Conservation (phyloP, 192 early-diverging fungal genomes). For the Jimgerdemannia lactiflua region DNA sequence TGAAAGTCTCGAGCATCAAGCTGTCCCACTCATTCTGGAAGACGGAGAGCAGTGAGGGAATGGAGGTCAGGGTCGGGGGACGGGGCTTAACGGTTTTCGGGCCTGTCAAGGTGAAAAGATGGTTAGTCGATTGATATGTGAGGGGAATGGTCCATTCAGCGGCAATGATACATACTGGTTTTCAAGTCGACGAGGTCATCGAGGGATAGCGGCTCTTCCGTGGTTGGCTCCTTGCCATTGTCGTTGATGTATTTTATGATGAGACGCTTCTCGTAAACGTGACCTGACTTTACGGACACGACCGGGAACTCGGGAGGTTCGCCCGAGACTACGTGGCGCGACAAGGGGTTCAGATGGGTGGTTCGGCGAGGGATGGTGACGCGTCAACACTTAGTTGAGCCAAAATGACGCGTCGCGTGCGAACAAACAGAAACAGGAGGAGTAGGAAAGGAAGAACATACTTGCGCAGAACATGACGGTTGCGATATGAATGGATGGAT, state of each 20-base stretch:
- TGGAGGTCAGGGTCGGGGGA: conserved; percentile 86
- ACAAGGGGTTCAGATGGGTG: neutral
- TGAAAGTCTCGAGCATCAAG: conserved; percentile 92
- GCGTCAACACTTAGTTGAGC: too few species aligned
- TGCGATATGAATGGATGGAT: neutral
- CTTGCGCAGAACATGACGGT: neutral
- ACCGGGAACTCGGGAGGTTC: conserved; percentile 88
- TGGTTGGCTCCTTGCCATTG: conserved; percentile 78
- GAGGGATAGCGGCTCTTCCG: conserved; percentile 63
- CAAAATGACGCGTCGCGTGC: too few species aligned
- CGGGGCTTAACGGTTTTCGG: conserved; percentile 77
- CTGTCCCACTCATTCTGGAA: conserved; percentile 98
- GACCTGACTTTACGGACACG: conserved; percentile 78
- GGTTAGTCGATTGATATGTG: neutral
- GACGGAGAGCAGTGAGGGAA: conserved; percentile 82
- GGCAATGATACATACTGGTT: conserved; percentile 38
- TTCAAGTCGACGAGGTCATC: conserved; percentile 77
- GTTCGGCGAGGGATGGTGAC: too few species aligned
- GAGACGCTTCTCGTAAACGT: conserved; percentile 85
- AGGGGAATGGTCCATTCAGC: too few species aligned
- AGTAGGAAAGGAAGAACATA: neutral
- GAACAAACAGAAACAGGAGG: neutral
- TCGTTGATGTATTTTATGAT: conserved; percentile 87
- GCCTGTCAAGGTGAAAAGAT: conserved; percentile 22
- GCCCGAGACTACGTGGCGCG: conserved; percentile 74